Evolutionary conservation across 371 early-diverging fungal genomes (phyloP), one percentile per base, ranked within the genome.

Genomic region (Mucor sp.): DNA sequence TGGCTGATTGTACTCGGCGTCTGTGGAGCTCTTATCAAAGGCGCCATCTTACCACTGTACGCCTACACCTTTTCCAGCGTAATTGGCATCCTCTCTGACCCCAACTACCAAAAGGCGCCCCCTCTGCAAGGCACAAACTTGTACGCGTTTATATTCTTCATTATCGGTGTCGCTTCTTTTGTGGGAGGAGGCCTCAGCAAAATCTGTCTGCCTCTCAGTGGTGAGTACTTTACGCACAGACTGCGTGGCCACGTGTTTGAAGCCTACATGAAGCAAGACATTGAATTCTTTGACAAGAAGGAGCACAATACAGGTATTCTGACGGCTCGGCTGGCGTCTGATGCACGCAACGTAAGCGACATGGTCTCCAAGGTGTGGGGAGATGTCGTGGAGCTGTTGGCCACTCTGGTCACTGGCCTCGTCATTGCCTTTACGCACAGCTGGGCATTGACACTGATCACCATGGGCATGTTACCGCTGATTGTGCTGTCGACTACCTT

Each of bases 261-360:
- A 12, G 76, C 87, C 4, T 78, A 89, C 44, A 69, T 91, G 60
- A 67, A 81, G 21, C 96, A 96, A 77, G 94, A 96, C 48, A 89
- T 95, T 63, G 90, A 78, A 1, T 97, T 87, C 75, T 97, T 93
- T 76, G 97, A 97, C 77, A 78, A 83, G n/a, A 89, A 89, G 33
- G 82, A 84, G 50, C 87, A 96, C 76, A 85, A 81, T 30, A 85
- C 88, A 6, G 96, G 97, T 37, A 89, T 88, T 21, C 75, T 97
- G 41, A 87, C 93, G 0, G 77, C 94, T 12, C 85, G 87, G 32
- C 83, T 97, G 19, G 87, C 95, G 15, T 84, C 88, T 9, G 95
- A 95, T 72, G 93, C 96, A 3, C 72, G 75, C 43, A 80, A 78
- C 67, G 81, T 87, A 60, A 76, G 83, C 59, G 83, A 89, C 28